Conservation (phyloP, 257 asterid species). For the Solanum tarapatanum region DNA sequence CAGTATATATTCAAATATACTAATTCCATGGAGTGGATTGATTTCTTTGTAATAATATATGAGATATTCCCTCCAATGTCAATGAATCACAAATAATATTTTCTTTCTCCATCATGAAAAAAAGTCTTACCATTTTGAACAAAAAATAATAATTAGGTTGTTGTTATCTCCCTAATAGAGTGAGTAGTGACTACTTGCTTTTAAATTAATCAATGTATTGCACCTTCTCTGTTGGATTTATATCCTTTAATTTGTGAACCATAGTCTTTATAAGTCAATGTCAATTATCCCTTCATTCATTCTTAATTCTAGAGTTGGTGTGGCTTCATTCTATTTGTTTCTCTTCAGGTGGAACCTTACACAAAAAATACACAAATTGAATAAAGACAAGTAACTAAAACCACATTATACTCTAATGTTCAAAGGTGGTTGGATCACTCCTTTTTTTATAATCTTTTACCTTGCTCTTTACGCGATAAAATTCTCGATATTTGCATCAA, state of each 20-base stretch:
- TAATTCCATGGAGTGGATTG: background rate
- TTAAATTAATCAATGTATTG: constrained; percentile 33
- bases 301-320: constrained; percentile 38
- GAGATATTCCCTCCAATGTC: background rate
- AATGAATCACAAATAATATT: background rate
- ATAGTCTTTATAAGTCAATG: constrained; percentile 27
- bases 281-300: constrained; percentile 27
- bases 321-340: constrained; percentile 37
- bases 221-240: constrained; percentile 74
- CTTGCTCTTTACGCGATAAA: background rate
- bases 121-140: background rate
- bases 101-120: background rate
- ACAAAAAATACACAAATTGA: constrained; percentile 25
- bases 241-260: constrained; percentile 3
- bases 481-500: background rate
- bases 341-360: constrained; percentile 23
- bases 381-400: constrained; percentile 12
- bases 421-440: constrained; percentile 2
- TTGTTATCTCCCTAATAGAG: background rate
- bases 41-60: background rate
- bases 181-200: background rate
- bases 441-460: background rate
- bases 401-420: background rate
- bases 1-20: background rate
- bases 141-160: background rate